These are phyloP conservation scores for Chalciporus pseudorubinellus DNA, from an alignment of 768 basidiomycete genomes.

Conservation along the genomic window DNA sequence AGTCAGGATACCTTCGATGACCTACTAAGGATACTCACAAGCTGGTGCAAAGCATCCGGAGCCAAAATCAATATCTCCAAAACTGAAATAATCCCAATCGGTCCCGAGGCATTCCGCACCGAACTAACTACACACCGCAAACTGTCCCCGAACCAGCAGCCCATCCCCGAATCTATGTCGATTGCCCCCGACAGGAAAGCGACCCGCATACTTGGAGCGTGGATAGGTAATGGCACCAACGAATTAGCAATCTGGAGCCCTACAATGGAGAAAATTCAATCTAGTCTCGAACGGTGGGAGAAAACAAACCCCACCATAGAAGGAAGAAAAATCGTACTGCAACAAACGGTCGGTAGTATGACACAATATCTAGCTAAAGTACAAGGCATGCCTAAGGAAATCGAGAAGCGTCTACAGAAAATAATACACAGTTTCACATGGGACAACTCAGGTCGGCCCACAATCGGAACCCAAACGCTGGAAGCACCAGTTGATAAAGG, in stretches of 20 bases:
- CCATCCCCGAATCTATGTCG: not conserved
- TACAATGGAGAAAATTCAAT: conserved; percentile 20
- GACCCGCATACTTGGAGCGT: conserved; percentile 9
- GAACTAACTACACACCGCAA: rapidly evolving
- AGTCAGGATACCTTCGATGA: conserved; percentile 17
- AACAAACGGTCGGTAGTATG: conserved; percentile 15
- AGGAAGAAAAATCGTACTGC: conserved; percentile 8
- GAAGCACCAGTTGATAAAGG: not conserved
- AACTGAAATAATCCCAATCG: conserved; percentile 27
- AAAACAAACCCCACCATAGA: conserved; percentile 15
- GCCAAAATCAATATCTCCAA: conserved; percentile 24
- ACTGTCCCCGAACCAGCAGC: not conserved
- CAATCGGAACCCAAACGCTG: not conserved
- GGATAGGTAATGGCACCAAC: conserved; percentile 24
- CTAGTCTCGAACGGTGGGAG: conserved; percentile 5
- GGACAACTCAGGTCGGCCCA: conserved; percentile 1
- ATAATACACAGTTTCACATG: not conserved
- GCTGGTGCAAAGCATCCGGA: conserved; percentile 31
- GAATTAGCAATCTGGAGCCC: conserved; percentile 13
- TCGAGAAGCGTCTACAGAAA: not conserved
- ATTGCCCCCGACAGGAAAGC: conserved; percentile 17
- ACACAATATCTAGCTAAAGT: conserved; percentile 30
- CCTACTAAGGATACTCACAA: conserved; percentile 27
- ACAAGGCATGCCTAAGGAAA: not conserved
- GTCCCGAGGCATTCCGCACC: conserved; percentile 1